phyloP scores from a whole-genome alignment of 495 filamentous ascomycete species.

The Annulohypoxylon nitens region DNA sequence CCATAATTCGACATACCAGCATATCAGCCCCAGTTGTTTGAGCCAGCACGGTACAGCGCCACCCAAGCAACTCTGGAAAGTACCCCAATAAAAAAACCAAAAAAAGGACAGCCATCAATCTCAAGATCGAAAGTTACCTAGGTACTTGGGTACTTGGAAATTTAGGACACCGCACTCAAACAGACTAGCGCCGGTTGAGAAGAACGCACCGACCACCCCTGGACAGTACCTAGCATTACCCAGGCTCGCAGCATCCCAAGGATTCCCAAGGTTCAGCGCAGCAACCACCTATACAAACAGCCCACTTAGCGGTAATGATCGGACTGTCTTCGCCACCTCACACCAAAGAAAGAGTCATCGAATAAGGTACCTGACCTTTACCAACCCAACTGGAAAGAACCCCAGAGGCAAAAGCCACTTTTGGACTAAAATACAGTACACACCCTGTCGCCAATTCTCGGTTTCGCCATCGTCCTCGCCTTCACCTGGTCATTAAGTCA shows the following conservation, averaged over 20 bases:
- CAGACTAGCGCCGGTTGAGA: too few species aligned
- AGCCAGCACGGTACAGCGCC: conserved; percentile 26
- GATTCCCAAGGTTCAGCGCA: conserved; percentile 27
- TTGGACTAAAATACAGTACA: conserved; percentile 44
- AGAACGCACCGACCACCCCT: conserved; percentile 29
- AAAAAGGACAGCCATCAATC: neutral
- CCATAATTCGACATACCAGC: conserved; percentile 3
- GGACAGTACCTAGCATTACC: conserved; percentile 2
- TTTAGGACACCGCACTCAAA: too few species aligned
- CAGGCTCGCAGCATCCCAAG: neutral
- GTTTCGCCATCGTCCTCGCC: conserved; percentile 54
- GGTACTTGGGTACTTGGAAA: neutral
- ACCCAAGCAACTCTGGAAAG: neutral
- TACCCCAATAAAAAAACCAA: neutral
- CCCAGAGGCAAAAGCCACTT: conserved; percentile 52
- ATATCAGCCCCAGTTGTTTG: conserved; percentile 7
- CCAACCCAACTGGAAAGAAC: conserved; percentile 34
- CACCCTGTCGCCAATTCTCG: conserved; percentile 46
- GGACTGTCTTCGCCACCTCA: conserved; percentile 56
- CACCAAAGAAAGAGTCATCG: conserved; percentile 62
- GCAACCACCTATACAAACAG: conserved; percentile 62
- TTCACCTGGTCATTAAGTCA: conserved; percentile 27
- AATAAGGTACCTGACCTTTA: conserved; percentile 34
- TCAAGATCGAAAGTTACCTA: neutral
- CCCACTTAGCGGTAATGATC: conserved; percentile 58